Base-by-base conservation (phyloP, 176 grass and related monocot genomes). In the Avena insularis region DNA sequence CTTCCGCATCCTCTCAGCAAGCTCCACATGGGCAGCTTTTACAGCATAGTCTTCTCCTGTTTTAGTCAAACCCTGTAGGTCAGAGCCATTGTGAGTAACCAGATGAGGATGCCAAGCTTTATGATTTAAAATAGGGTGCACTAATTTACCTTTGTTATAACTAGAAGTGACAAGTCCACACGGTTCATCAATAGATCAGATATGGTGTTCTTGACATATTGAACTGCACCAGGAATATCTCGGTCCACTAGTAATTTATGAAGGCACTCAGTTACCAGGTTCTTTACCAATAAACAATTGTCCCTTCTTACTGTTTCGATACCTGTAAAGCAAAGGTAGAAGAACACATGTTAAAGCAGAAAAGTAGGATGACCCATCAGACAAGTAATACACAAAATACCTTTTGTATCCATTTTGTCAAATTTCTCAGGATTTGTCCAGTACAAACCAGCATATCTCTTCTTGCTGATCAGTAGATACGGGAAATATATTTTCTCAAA, bases 381-480 rank as follows among this genome's bases (percentile, higher is more conserved):
- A 87, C 25, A 60, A 79, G 36, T 79, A 85, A 76, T 29, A 57
- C 8, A 57, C 75, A 43, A 59, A 75, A 79, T 90, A 98, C 96
- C 96, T 92, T 98, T 98, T 23, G 96, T 92, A 76, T 98, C 96
- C 96, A 98, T 98, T 92, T 98, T 98, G 85, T 98, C 96, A 92
- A 96, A 96, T 82, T 94, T 96, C 62, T 93, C 93, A 84, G 96
- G 87, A 88, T 98, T 98, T 73, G 96, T 88, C 96, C 96, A 98
- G 82, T 96, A 98, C 83, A 98, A 96, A 66, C 96, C 96, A 78
- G 96, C 96, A 90, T 98, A 98, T 96, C 96, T 95, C 93, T 98
- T 96, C 92, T 98, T 98, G 92, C 96, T 98, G 83, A 98, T 98
- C 85, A 98, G 81, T 75, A 98, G 83, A 55, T 92, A 98, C 36